Base-by-base conservation (phyloP, 208 protist species). In the Leishmania major region DNA sequence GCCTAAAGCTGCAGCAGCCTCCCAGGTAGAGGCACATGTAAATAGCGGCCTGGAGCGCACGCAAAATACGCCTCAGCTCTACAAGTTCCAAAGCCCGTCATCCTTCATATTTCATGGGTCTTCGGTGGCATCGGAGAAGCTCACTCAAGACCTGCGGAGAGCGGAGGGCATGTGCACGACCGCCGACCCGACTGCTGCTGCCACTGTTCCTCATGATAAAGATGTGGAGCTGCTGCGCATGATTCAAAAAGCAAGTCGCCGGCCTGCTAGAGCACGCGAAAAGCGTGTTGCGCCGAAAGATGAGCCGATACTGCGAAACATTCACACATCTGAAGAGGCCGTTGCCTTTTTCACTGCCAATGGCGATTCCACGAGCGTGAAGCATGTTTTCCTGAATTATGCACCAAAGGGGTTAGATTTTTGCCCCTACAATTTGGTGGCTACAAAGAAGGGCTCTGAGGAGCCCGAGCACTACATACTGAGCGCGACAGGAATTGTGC, bases 391-490 rank as follows among this genome's bases (percentile, higher is more conserved):
- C 45, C 87, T 98, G 47, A 98, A 98, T 55, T 89, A 88, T 31
- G 91, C 89, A 0, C 88, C 89, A 37, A 89, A 90, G 43, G 82
- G 84, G 0, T 79, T 98, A 8, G 90, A 97, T 62, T 99, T 98
- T 75, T 90, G 95, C 55, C 98, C 98, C 6, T 99, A 99, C 84
- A 95, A 98, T 75, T 87, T 98, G 57, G 97, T 99, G 19, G 94
- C 96, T 49, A 78, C 89, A 10, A 84, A 84, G 60, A 88, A 92
- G 81, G 95, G 87, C 31, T 72, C 88, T 17, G 88, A 96, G 76
- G 88, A 98, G 31, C 83, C 87, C 0, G 96, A 99, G 81, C 95
- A 99, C 80, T 99, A 98, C 80, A 96, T 98, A 74, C 96, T 99
- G 87, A 98, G 95, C 60, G 92, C 95, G 11, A 97, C 93, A 3